Conservation (phyloP, 2,329 filamentous ascomycete species). For the Colletotrichum spaethianum region DNA sequence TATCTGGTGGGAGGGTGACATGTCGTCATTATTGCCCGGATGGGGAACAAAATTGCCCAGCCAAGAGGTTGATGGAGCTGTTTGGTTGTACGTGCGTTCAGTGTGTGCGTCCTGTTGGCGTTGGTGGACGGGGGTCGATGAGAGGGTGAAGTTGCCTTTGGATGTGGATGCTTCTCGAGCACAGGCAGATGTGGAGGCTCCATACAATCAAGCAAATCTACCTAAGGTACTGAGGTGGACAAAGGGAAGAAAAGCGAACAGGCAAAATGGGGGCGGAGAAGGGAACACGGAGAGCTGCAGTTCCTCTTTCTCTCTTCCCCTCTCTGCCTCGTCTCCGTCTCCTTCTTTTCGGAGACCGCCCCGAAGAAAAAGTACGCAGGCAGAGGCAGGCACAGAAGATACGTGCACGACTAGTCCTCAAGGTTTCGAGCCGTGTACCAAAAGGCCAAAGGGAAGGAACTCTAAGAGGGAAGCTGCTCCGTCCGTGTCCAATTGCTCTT, state of each 20-base stretch:
- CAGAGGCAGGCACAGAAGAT: background rate
- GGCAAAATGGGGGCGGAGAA: background rate
- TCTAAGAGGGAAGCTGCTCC: slow-evolving; percentile 11
- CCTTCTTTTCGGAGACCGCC: background rate
- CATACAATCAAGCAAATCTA: background rate
- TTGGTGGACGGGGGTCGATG: background rate
- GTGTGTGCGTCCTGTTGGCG: background rate
- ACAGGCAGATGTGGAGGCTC: background rate
- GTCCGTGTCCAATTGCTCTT: slow-evolving; percentile 12
- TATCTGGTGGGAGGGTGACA: background rate
- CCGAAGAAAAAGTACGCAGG: too few species aligned
- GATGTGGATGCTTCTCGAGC: background rate
- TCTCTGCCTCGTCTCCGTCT: too few species aligned
- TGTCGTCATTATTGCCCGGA: slow-evolving; percentile 21
- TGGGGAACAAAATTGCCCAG: slow-evolving; percentile 10
- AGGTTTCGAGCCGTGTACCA: background rate
- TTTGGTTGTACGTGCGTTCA: background rate
- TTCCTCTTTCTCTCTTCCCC: background rate
- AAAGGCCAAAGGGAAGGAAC: slow-evolving; percentile 25
- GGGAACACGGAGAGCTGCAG: background rate
- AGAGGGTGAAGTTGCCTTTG: background rate
- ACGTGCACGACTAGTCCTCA: background rate
- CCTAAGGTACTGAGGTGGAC: background rate
- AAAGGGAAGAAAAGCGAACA: background rate
- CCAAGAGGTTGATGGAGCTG: slow-evolving; percentile 12